These are phyloP conservation scores for Citrullus mucosospermus DNA, from an alignment of 306 rosid species.

Conservation along the genomic window DNA sequence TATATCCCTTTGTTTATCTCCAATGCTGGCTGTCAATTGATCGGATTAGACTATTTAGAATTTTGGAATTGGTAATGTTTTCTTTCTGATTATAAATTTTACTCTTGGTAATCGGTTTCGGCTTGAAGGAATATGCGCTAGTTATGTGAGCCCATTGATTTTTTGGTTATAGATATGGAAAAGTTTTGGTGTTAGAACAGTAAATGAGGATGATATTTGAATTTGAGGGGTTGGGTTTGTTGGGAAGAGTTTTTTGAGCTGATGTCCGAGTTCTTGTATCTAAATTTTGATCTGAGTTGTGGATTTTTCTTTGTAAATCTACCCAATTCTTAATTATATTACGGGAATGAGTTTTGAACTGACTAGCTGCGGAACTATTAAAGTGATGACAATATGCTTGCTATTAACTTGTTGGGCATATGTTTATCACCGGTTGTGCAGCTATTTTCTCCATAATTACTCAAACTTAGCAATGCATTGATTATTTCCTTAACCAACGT, in stretches of 20 bases:
- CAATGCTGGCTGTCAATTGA: not conserved
- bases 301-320: not conserved
- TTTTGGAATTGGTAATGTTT: not conserved
- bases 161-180: not conserved
- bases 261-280: not conserved
- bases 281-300: not conserved
- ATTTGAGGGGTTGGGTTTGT: not conserved
- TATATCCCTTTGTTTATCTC: not conserved
- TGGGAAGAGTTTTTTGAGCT: not conserved
- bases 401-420: not conserved
- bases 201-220: not conserved
- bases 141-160: not conserved
- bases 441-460: not conserved
- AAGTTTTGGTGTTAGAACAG: not conserved
- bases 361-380: not conserved
- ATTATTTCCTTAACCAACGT: not conserved
- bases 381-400: not conserved
- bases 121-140: not conserved
- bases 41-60: not conserved
- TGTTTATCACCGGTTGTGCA: not conserved
- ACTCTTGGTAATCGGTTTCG: not conserved
- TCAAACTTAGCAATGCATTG: not conserved
- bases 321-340: not conserved
- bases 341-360: not conserved
- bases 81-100: not conserved